Evolutionary conservation across 148 eudicot species (phyloP).

Genomic region (Nepenthes gracilis): DNA sequence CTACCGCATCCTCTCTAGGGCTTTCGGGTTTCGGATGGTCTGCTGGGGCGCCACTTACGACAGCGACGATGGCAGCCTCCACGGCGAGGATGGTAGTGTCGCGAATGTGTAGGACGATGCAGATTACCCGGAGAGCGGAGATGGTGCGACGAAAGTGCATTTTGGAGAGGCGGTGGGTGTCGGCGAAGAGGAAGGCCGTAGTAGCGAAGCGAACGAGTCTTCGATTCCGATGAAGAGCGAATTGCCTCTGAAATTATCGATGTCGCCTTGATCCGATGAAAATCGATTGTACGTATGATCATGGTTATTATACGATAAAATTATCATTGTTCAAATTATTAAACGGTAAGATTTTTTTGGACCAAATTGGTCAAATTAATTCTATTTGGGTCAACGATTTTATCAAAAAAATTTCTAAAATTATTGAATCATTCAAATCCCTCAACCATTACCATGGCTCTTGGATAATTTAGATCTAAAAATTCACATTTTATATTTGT

Average conservation of each 20-base stretch:
- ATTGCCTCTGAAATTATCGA: slow-evolving; percentile 19
- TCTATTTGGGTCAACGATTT: too few species aligned
- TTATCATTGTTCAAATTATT: too few species aligned
- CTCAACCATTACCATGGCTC: too few species aligned
- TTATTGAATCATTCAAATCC: too few species aligned
- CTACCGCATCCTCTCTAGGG: slow-evolving; percentile 24
- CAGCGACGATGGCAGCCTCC: slow-evolving; percentile 1
- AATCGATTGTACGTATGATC: too few species aligned
- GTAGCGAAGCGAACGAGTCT: not conserved
- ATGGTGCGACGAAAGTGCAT: slow-evolving; percentile 5
- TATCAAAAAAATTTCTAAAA: too few species aligned
- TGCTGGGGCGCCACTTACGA: slow-evolving; percentile 20
- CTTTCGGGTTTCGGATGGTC: slow-evolving; percentile 30
- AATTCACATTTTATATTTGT: too few species aligned
- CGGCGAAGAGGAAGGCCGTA: not conserved
- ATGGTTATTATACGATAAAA: too few species aligned
- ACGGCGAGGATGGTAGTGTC: not conserved
- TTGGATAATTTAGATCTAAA: too few species aligned
- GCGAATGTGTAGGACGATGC: not conserved
- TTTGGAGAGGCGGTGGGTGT: slow-evolving; percentile 5
- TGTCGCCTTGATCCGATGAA: slow-evolving; percentile 7
- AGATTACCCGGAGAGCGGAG: not conserved
- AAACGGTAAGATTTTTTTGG: too few species aligned
- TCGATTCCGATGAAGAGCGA: slow-evolving; percentile 17
- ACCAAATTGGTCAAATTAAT: too few species aligned